Conservation (phyloP, 2,329 filamentous ascomycete genomes). For the Aspergillus sp. region DNA sequence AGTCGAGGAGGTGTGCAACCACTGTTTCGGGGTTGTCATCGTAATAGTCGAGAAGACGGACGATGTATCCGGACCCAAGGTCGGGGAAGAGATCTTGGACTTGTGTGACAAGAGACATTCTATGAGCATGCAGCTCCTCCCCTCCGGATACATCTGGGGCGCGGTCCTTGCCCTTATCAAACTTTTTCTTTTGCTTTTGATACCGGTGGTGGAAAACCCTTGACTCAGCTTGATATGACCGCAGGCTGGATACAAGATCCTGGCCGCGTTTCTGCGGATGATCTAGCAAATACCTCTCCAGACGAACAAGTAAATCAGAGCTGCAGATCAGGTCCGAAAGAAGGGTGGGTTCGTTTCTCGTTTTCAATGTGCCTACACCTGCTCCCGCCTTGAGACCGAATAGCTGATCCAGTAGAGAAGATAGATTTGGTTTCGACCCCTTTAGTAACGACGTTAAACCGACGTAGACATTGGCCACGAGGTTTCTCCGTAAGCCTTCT, state of each 20-base stretch:
- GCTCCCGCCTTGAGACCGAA: constrained; percentile 69
- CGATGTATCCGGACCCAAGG: constrained; percentile 72
- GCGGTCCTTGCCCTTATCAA: constrained; percentile 36
- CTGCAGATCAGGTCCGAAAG: constrained; percentile 72
- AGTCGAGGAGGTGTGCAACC: constrained; percentile 72
- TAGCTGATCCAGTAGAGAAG: constrained; percentile 71
- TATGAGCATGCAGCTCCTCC: constrained; percentile 62
- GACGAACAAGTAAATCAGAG: constrained; percentile 58
- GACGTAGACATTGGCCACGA: constrained; percentile 67
- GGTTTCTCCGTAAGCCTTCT: constrained; percentile 53
- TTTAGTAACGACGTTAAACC: constrained; percentile 64
- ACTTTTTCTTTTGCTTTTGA: constrained; percentile 32
- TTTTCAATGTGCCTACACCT: constrained; percentile 47
- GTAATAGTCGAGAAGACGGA: constrained; percentile 72
- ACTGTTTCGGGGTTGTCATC: constrained; percentile 68
- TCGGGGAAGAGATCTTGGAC: constrained; percentile 92
- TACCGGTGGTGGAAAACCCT: constrained; percentile 31
- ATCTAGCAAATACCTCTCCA: constrained; percentile 27
- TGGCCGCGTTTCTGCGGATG: constrained; percentile 35
- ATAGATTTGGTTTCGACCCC: constrained; percentile 58
- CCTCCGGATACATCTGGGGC: constrained; percentile 21
- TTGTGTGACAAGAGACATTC: constrained; percentile 74
- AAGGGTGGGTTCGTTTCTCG: constrained; percentile 48
- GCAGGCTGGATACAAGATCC: constrained; percentile 33
- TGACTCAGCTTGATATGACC: constrained; percentile 32